Evolutionary conservation across 1,139 yeast species (phyloP), one percentile per base, ranked within the genome.

Genomic region (Groenewaldozyma auringiensis): DNA sequence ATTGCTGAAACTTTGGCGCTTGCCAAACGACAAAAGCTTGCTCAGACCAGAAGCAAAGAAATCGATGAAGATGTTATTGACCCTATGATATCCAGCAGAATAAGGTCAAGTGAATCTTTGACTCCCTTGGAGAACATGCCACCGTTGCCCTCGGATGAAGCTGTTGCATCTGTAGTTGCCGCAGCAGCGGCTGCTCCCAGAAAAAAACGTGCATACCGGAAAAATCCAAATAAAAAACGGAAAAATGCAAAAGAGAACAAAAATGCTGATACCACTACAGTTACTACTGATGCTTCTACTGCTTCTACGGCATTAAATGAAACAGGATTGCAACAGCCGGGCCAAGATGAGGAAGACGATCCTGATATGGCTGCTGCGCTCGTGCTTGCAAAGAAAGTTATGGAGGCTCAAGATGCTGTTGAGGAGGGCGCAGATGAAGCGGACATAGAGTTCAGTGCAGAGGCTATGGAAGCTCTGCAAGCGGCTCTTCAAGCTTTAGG

Each of bases 1-100:
- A 80, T 81, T 38, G 85, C 86, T 0, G 83, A 81, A 53, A 76
- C 85, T 0, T 64, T 81, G 50, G 83, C 83, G 0, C 57, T 73
- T 43, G 78, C 80, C 46, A 59, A 58, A 56, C 39, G 43, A 33
- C 48, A 48, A 27, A 47, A 47, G 42, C 47, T 47, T 3, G 49
- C 56, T 3, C 17, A 32, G 8, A 46, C 46, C 29, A 31, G 48
- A 27, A 25, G 29, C 29, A 6, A 25, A 11, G 9, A 6, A 6
- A 25, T 11, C 11, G 27, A 41, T 2, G 57, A 51, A 37, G 41
- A 46, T 14, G 44, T 49, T 14, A 50, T 52, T 27, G 64, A 60
- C 44, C 64, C 61, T 2, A 58, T 57, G 61, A 44, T 60, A 14
- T 47, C 51, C 20, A 46, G 60, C 13, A 46, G 52, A 21, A 6